These are phyloP conservation scores for Salix suchowensis DNA, from an alignment of 345 rosid genomes.

Conservation along the genomic window DNA sequence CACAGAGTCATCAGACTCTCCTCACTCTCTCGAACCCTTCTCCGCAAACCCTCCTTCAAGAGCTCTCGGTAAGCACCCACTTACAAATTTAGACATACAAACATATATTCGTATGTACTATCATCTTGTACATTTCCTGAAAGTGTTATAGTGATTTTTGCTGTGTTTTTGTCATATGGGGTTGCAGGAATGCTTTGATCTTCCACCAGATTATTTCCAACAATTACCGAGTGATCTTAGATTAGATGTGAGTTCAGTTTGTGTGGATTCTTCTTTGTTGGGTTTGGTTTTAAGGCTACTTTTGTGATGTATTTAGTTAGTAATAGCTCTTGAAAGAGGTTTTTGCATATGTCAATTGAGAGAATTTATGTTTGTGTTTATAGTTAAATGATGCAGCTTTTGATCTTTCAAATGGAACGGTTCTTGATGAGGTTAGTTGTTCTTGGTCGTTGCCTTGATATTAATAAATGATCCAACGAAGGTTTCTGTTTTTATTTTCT, in stretches of 20 bases:
- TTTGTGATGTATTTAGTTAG: not conserved
- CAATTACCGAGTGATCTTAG: conserved; percentile 77
- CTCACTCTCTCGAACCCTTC: conserved; percentile 44
- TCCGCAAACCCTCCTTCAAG: conserved; percentile 46
- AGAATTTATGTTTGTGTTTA: conserved; percentile 1
- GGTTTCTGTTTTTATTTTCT: not conserved
- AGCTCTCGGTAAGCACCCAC: conserved; percentile 53
- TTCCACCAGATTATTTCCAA: conserved; percentile 67
- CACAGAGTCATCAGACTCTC: conserved; percentile 55
- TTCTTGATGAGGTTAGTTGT: conserved; percentile 63
- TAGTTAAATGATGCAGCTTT: conserved; percentile 95
- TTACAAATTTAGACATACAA: not conserved
- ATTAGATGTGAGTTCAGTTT: conserved; percentile 51
- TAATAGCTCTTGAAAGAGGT: not conserved
- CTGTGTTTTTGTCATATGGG: not conserved
- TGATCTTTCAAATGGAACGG: conserved; percentile 85
- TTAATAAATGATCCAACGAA: too few relatives aligned
- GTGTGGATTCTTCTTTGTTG: not conserved
- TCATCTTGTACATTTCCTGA: not conserved
- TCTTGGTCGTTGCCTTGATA: not conserved
- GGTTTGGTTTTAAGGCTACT: not conserved
- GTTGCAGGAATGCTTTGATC: conserved; percentile 78
- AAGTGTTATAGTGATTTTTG: not conserved
- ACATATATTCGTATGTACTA: not conserved
- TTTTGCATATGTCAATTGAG: not conserved